These are phyloP conservation scores for Mycena pura DNA, from an alignment of 768 basidiomycete genomes.

Conservation along the genomic window DNA sequence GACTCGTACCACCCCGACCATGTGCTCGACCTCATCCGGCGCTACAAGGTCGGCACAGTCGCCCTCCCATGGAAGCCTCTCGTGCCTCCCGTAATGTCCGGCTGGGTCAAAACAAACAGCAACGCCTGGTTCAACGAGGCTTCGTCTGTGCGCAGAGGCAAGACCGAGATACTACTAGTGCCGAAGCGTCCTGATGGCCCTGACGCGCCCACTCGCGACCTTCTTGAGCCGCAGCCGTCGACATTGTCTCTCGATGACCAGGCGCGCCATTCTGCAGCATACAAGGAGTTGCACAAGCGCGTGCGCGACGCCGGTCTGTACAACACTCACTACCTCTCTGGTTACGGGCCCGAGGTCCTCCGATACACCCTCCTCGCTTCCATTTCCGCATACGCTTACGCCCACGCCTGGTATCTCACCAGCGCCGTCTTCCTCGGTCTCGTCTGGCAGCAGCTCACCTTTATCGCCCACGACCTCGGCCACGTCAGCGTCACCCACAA, in stretches of 20 bases:
- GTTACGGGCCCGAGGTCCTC: slow-evolving; percentile 89
- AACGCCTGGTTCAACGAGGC: slow-evolving; percentile 74
- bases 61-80: slow-evolving; percentile 78
- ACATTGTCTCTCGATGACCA: slow-evolving; percentile 63
- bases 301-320: slow-evolving; percentile 85
- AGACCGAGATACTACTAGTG: slow-evolving; percentile 69
- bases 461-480: slow-evolving; percentile 92
- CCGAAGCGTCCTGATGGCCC: slow-evolving; percentile 38
- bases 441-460: slow-evolving; percentile 95
- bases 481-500: slow-evolving; percentile 93
- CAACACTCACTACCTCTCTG: slow-evolving; percentile 79
- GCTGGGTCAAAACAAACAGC: slow-evolving; percentile 73
- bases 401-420: slow-evolving; percentile 65
- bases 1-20: slow-evolving; percentile 84
- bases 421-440: slow-evolving; percentile 87
- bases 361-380: slow-evolving; percentile 75
- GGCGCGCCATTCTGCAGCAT: slow-evolving; percentile 75
- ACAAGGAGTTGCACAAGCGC: slow-evolving; percentile 77
- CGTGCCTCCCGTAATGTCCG: slow-evolving; percentile 84
- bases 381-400: slow-evolving; percentile 67
- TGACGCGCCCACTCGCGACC: slow-evolving; percentile 47
- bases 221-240: slow-evolving; percentile 61
- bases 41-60: slow-evolving; percentile 76
- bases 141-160: slow-evolving; percentile 39
- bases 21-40: slow-evolving; percentile 60